These are phyloP conservation scores for Luffa aegyptiaca DNA, from an alignment of 306 rosid species.

Conservation along the genomic window DNA sequence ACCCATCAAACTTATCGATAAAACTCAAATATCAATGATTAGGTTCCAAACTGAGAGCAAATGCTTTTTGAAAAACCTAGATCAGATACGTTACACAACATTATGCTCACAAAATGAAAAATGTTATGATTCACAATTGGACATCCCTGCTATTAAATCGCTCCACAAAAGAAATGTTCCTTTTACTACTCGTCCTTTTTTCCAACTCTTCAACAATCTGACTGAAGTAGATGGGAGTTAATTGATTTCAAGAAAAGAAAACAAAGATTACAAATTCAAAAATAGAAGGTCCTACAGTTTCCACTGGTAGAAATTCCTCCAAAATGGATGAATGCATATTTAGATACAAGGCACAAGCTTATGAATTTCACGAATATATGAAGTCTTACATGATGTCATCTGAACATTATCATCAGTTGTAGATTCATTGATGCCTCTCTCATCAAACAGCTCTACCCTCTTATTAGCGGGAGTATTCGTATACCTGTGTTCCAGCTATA, in stretches of 20 bases:
- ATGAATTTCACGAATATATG: neutral
- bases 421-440: constrained; percentile 71
- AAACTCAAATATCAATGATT: neutral
- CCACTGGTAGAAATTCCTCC: neutral
- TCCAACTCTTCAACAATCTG: neutral
- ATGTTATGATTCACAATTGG: neutral
- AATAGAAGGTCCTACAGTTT: neutral
- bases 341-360: neutral
- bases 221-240: neutral
- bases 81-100: neutral
- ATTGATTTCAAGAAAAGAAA: neutral
- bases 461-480: constrained; percentile 77
- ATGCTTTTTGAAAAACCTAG: neutral
- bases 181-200: neutral
- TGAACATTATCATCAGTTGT: constrained; percentile 67
- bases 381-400: constrained; percentile 68
- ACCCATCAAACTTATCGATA: neutral
- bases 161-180: neutral
- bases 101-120: neutral
- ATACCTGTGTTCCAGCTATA: constrained; percentile 49
- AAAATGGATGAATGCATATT: neutral
- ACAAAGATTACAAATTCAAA: neutral
- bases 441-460: constrained; percentile 85
- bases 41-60: neutral
- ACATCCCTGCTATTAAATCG: neutral